These are phyloP conservation scores for Plasmodium inui DNA, from an alignment of 169 alveolate genomes.

Conservation along the genomic window DNA sequence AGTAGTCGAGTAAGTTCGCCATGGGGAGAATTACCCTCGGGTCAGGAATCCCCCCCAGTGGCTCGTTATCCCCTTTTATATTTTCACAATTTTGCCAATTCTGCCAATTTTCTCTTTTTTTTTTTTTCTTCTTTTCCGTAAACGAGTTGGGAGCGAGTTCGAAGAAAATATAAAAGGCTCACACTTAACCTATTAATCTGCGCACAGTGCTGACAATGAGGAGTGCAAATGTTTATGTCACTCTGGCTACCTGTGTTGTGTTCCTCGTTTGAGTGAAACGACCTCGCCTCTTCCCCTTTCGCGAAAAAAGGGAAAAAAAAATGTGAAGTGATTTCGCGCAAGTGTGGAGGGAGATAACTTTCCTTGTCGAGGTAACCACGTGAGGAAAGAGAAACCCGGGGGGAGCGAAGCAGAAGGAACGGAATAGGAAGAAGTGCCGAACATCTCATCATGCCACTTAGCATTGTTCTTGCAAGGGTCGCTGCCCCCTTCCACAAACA, in stretches of 20 bases:
- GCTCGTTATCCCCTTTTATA: not conserved
- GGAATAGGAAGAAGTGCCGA: not conserved
- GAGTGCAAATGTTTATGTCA: not conserved
- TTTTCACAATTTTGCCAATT: not conserved
- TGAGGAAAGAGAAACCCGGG: not conserved
- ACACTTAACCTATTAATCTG: not conserved
- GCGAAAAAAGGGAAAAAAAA: constrained; percentile 3
- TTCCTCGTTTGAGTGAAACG: not conserved
- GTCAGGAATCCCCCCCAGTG: not conserved
- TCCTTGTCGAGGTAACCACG: not conserved
- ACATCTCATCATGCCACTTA: not conserved
- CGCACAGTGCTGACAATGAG: not conserved
- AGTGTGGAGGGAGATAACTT: not conserved
- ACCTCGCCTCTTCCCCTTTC: not conserved
- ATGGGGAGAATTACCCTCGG: not conserved
- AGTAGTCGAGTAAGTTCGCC: not conserved
- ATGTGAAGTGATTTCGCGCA: not conserved
- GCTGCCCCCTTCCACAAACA: not conserved
- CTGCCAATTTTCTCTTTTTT: no score
- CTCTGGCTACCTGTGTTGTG: not conserved
- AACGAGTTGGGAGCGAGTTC: not conserved
- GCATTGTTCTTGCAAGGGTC: not conserved
- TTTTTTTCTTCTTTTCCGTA: not conserved
- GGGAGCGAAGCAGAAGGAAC: not conserved
- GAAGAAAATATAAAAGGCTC: not conserved